Percentiles rank a stretch among this genome's conserved stretches.
These are phyloP conservation scores for Phialophora verrucosa DNA, from an alignment of 2,329 filamentous ascomycete genomes.

Conservation along the genomic window DNA sequence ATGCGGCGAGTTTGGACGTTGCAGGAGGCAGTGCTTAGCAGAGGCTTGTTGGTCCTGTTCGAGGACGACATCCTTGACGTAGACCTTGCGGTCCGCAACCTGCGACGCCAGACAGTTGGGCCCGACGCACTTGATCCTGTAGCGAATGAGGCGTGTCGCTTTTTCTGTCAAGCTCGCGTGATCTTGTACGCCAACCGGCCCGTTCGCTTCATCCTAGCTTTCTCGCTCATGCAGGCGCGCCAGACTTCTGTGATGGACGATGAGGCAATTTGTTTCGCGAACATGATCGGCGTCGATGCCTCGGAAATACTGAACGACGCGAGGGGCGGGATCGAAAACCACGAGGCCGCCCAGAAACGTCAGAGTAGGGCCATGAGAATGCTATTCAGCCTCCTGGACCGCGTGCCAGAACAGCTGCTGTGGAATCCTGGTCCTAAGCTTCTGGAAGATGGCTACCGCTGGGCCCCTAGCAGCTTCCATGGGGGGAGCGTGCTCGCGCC, in stretches of 20 bases:
- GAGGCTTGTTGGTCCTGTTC: background rate
- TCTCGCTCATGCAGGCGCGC: background rate
- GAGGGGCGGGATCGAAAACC: background rate
- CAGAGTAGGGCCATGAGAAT: background rate
- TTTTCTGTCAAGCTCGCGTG: background rate
- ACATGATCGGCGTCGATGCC: background rate
- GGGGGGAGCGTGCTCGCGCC: background rate
- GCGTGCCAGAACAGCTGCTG: background rate
- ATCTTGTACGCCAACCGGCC: background rate
- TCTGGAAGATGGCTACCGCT: slow-evolving; percentile 2
- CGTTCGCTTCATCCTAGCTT: background rate
- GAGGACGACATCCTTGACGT: background rate
- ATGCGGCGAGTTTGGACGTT: slow-evolving; percentile 2
- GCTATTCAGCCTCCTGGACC: background rate
- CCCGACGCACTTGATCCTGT: background rate
- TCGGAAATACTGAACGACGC: background rate
- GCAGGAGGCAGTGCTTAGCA: background rate
- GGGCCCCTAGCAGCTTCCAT: slow-evolving; percentile 1
- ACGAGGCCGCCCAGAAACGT: background rate
- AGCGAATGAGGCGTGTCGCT: background rate
- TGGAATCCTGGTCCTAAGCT: background rate
- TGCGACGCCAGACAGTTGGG: background rate
- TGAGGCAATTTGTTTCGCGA: background rate
- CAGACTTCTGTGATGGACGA: slow-evolving; percentile 2
- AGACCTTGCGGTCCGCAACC: background rate